These are phyloP conservation scores for Eragrostis nindensis DNA, from an alignment of 176 grass and related monocot genomes.

Conservation along the genomic window DNA sequence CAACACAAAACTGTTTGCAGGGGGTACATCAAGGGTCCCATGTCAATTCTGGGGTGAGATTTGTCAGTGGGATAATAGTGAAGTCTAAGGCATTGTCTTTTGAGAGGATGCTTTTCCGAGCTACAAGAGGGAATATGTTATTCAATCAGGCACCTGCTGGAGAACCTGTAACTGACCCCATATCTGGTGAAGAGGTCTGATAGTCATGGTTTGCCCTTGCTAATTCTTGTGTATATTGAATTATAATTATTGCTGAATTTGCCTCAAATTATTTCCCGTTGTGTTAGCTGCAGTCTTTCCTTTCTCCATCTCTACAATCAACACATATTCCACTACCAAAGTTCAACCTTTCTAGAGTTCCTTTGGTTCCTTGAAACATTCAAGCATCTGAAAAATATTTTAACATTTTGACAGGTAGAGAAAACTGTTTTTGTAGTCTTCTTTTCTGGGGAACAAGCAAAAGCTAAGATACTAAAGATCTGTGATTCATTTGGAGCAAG, in stretches of 20 bases:
- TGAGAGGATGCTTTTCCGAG: conserved; percentile 98
- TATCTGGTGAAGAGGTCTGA: conserved; percentile 95
- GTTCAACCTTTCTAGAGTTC: neutral
- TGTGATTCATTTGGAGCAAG: conserved; percentile 93
- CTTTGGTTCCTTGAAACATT: neutral
- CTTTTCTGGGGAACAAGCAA: conserved; percentile 98
- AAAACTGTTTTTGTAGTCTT: conserved; percentile 97
- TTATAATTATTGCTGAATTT: conserved; percentile 17
- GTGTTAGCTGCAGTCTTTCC: conserved; percentile 32
- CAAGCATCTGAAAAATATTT: conserved; percentile 23
- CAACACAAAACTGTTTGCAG: conserved; percentile 51
- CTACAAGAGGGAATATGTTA: conserved; percentile 97
- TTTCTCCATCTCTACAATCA: neutral
- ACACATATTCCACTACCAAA: conserved; percentile 12
- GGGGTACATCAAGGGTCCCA: conserved; percentile 56
- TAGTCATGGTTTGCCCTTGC: conserved; percentile 41
- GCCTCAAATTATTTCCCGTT: conserved; percentile 25
- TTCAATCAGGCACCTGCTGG: conserved; percentile 94
- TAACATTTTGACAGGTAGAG: conserved; percentile 68
- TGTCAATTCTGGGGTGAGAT: conserved; percentile 84
- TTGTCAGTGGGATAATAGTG: conserved; percentile 93
- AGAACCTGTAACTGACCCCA: conserved; percentile 85
- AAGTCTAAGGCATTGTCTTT: conserved; percentile 91
- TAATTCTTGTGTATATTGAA: conserved; percentile 35
- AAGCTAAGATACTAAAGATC: conserved; percentile 85